These are phyloP conservation scores for Apophysomyces trapeziformis DNA, from an alignment of 371 early-diverging fungal species.

Conservation along the genomic window DNA sequence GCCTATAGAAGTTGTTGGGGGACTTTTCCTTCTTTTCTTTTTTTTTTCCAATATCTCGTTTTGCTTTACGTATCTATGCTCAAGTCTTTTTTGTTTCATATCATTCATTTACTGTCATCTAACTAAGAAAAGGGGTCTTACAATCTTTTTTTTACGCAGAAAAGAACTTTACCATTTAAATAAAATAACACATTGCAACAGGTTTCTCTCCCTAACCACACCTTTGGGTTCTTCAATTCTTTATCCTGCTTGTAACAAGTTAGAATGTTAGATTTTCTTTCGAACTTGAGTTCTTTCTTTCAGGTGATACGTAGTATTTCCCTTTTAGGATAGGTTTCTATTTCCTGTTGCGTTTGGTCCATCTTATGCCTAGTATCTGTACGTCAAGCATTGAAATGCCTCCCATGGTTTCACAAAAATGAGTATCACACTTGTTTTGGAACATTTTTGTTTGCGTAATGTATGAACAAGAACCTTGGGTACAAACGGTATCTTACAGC, in stretches of 20 bases:
- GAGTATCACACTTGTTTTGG: neutral
- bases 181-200: no score
- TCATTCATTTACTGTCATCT: neutral
- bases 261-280: no score
- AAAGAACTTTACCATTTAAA: neutral
- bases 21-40: no score
- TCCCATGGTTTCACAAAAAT: slow-evolving; percentile 8
- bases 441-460: slow-evolving; percentile 1
- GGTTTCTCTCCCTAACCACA: no score
- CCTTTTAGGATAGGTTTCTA: neutral
- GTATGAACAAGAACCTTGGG: neutral
- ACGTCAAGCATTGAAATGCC: no score
- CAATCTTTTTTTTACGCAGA: slow-evolving; percentile 3
- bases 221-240: no score
- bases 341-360: neutral
- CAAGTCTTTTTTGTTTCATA: neutral
- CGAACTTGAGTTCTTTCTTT: no score
- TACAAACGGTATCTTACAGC: neutral
- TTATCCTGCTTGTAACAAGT: no score
- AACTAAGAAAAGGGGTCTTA: neutral
- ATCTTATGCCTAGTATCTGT: no score
- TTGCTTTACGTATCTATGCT: neutral
- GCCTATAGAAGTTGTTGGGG: neutral
- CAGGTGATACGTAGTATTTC: no score
- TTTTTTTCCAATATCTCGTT: neutral